phyloP scores from a whole-genome alignment of 257 asterid species.

The Solanum peruvianum region DNA sequence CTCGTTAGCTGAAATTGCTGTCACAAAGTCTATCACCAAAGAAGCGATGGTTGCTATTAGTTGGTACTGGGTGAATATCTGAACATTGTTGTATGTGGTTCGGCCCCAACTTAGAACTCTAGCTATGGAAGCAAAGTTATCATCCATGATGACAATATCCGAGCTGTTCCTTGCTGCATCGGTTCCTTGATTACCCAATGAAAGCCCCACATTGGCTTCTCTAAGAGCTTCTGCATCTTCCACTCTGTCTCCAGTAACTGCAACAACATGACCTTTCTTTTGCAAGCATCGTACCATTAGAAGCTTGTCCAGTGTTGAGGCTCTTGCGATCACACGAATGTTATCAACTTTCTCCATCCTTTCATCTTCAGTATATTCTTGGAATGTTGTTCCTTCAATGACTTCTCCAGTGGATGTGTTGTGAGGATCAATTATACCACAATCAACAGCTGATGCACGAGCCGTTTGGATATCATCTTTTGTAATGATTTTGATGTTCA shows the following conservation, averaged over 20 bases:
- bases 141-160: constrained; percentile 56
- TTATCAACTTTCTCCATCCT: constrained; percentile 15
- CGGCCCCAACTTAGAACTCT: constrained; percentile 66
- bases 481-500: constrained; percentile 50
- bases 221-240: constrained; percentile 49
- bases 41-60: constrained; percentile 62
- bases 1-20: constrained; percentile 10
- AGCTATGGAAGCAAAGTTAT: constrained; percentile 42
- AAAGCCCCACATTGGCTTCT: constrained; percentile 60
- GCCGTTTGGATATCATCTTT: constrained; percentile 53
- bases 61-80: constrained; percentile 64
- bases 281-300: constrained; percentile 43
- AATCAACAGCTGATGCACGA: constrained; percentile 49
- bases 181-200: constrained; percentile 55
- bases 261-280: constrained; percentile 59
- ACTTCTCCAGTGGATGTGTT: constrained; percentile 15
- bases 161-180: constrained; percentile 61
- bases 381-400: constrained; percentile 40
- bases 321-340: constrained; percentile 56
- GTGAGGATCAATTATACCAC: constrained; percentile 40
- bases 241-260: constrained; percentile 53
- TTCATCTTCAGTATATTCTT: constrained; percentile 27
- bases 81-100: constrained; percentile 55
- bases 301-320: constrained; percentile 45
- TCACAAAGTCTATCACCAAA: constrained; percentile 25